phyloP scores from a whole-genome alignment of 2,329 filamentous ascomycete genomes.

The Aspergillus niger region DNA sequence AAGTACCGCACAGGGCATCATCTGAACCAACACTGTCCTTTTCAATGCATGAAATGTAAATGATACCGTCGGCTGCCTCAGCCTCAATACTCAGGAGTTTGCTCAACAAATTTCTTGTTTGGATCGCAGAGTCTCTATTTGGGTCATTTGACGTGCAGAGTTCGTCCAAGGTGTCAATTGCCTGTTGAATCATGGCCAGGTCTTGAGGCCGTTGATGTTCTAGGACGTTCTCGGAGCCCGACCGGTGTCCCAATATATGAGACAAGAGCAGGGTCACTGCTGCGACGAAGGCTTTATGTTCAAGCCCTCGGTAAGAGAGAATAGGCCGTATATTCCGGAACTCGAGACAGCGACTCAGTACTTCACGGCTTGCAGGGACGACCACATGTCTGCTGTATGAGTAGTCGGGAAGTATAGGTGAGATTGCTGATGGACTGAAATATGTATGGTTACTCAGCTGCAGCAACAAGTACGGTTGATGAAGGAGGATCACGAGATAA shows the following conservation, averaged over 20 bases:
- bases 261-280: background rate
- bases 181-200: background rate
- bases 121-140: background rate
- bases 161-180: background rate
- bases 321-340: background rate
- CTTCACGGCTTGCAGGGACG: background rate
- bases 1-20: background rate
- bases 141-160: background rate
- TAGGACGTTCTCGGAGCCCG: background rate
- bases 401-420: background rate
- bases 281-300: background rate
- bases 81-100: background rate
- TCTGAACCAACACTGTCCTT: background rate
- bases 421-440: no score
- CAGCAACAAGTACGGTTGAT: background rate
- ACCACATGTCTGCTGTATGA: background rate
- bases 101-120: background rate
- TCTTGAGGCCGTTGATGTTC: slow-evolving; percentile 1
- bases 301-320: background rate
- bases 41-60: background rate
- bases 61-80: background rate
- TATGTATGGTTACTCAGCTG: background rate
- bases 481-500: background rate
- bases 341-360: slow-evolving; percentile 1
- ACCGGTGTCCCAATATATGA: background rate